These are phyloP conservation scores for Lentinula aciculospora DNA, from an alignment of 768 basidiomycete species.

Conservation along the genomic window DNA sequence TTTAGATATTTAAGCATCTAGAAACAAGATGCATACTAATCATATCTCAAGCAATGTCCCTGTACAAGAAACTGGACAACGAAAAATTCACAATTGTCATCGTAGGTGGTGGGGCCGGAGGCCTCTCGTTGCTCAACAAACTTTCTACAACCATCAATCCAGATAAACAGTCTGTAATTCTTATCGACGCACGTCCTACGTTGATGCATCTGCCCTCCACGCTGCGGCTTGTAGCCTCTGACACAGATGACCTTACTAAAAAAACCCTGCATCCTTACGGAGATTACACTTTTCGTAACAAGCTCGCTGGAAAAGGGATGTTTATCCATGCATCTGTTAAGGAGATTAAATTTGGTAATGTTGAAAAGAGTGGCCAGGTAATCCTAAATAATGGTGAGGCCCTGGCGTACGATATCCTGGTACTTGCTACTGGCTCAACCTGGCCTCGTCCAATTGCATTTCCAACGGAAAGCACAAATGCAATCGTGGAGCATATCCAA, in stretches of 20 bases:
- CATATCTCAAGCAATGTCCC: background rate
- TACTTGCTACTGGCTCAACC: slow-evolving; percentile 52
- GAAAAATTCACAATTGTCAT: slow-evolving; percentile 28
- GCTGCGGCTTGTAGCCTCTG: slow-evolving; percentile 48
- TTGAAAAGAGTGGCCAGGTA: slow-evolving; percentile 31
- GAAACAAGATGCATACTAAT: background rate
- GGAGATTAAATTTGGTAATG: slow-evolving; percentile 21
- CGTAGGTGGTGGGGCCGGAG: slow-evolving; percentile 53
- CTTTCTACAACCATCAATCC: slow-evolving; percentile 47
- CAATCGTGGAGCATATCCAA: slow-evolving; percentile 15
- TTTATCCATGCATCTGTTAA: slow-evolving; percentile 35
- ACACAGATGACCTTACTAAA: slow-evolving; percentile 26
- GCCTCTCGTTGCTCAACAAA: slow-evolving; percentile 34
- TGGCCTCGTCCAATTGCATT: slow-evolving; percentile 48
- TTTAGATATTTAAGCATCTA: background rate
- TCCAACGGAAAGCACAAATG: slow-evolving; percentile 26
- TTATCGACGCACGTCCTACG: slow-evolving; percentile 49
- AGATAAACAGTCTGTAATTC: slow-evolving; percentile 41
- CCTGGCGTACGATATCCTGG: slow-evolving; percentile 48
- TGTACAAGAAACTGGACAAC: background rate
- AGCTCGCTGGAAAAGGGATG: slow-evolving; percentile 34
- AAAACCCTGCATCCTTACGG: slow-evolving; percentile 28
- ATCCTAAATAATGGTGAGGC: slow-evolving; percentile 43
- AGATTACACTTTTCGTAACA: slow-evolving; percentile 29
- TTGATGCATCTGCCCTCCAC: slow-evolving; percentile 43